Conservation (phyloP, 257 asterid species). For the Solanum chaucha region DNA sequence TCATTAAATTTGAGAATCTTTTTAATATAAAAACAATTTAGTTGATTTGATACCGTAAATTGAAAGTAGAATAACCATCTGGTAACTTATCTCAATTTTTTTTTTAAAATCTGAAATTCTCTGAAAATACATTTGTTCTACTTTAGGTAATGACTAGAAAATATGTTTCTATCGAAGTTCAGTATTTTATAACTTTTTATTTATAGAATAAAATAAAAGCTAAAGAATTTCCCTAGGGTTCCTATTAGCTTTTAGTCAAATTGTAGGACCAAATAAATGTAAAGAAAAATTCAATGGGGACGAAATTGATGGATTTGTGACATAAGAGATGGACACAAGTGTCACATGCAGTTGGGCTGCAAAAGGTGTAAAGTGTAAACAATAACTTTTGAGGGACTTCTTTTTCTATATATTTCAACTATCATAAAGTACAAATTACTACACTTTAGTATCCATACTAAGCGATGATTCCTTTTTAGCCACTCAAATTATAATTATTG, state of each 20-base stretch:
- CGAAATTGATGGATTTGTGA: neutral
- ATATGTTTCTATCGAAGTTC: neutral
- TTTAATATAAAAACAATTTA: neutral
- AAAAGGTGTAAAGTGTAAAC: neutral
- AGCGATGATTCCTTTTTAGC: neutral
- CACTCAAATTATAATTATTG: neutral
- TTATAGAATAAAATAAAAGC: neutral
- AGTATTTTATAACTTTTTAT: neutral
- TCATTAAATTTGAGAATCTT: neutral
- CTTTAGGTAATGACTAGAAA: neutral
- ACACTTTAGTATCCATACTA: neutral
- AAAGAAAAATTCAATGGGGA: neutral
- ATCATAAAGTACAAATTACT: neutral
- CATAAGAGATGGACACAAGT: neutral
- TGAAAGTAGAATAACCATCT: neutral
- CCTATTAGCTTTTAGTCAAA: neutral
- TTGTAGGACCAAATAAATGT: neutral
- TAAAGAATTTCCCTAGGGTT: neutral
- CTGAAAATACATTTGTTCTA: neutral
- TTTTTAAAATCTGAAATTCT: neutral
- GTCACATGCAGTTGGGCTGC: neutral
- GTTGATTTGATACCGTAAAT: neutral
- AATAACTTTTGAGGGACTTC: neutral
- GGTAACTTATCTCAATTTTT: neutral
- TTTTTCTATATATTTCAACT: neutral